phyloP scores from a whole-genome alignment of 768 basidiomycete genomes.

The Gloeophyllum trabeum region DNA sequence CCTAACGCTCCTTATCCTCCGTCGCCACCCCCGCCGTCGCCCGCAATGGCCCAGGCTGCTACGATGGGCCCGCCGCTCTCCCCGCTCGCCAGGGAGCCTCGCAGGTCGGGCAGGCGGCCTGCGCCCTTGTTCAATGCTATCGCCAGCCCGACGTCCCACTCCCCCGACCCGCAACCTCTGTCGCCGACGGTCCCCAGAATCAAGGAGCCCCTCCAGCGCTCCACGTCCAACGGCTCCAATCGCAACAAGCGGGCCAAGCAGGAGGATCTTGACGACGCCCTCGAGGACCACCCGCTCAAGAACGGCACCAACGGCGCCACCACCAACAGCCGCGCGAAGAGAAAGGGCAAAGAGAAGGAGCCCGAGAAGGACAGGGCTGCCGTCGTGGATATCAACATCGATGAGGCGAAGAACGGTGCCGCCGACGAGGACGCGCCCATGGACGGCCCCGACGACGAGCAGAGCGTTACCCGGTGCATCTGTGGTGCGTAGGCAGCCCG shows the following conservation, averaged over 20 bases:
- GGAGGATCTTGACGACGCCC: conserved; percentile 58
- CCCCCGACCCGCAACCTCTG: conserved; percentile 36
- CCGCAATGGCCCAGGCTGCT: conserved; percentile 46
- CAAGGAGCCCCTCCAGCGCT: background rate
- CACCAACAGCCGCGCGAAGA: conserved; percentile 38
- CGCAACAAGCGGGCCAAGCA: conserved; percentile 57
- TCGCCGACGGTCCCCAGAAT: conserved; percentile 10
- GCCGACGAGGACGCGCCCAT: conserved; percentile 24
- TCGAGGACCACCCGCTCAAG: conserved; percentile 39
- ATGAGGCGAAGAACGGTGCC: conserved; percentile 19
- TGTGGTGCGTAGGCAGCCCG: conserved; percentile 42
- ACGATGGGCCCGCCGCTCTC: conserved; percentile 72
- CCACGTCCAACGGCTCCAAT: background rate
- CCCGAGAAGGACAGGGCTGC: conserved; percentile 19
- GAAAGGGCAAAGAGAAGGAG: conserved; percentile 60
- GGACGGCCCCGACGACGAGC: conserved; percentile 32
- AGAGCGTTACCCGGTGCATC: conserved; percentile 71
- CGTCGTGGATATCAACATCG: too few species aligned
- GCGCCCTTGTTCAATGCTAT: conserved; percentile 55
- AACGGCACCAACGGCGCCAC: conserved; percentile 19
- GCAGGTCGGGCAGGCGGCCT: conserved; percentile 68
- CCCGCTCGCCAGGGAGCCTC: conserved; percentile 47
- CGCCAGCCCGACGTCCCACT: conserved; percentile 67
- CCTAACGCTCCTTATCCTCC: background rate
- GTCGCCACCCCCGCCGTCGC: background rate